phyloP scores from a whole-genome alignment of 805 yeast genomes.

The Cyberlindnera mycetangii region DNA sequence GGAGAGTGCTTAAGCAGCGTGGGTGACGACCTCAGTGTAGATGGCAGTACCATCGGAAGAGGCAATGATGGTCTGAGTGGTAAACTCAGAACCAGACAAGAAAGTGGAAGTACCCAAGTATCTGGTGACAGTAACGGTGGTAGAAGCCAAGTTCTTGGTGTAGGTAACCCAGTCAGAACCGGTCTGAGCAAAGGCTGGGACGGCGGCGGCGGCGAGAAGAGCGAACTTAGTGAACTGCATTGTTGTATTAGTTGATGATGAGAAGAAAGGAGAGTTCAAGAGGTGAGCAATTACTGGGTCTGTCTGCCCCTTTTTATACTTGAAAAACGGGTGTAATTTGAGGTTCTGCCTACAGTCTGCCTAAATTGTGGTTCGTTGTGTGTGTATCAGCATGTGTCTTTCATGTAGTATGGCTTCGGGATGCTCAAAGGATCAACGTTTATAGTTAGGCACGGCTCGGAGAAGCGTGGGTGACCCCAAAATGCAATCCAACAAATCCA shows the following conservation, averaged over 20 bases:
- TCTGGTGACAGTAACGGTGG: constrained; percentile 5
- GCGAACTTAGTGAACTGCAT: constrained; percentile 5
- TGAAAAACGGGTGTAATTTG: background rate
- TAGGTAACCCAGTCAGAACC: constrained; percentile 1
- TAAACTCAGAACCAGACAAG: constrained; percentile 6
- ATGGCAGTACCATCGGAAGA: constrained; percentile 5
- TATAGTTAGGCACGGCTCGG: no score
- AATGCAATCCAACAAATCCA: no score
- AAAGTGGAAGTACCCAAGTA: constrained; percentile 4
- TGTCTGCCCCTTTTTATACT: background rate
- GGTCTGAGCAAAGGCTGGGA: constrained; percentile 4
- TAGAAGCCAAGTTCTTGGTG: background rate
- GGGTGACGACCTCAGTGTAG: constrained; percentile 3
- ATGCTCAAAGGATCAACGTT: no score
- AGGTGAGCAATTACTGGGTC: no score
- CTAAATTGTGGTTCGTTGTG: no score
- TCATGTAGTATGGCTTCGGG: no score
- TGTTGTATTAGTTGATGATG: background rate
- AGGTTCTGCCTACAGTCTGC: no score
- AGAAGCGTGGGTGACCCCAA: no score
- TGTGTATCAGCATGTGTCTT: no score
- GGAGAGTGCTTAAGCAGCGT: background rate
- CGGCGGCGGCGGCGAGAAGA: constrained; percentile 3
- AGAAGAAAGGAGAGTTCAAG: no score
- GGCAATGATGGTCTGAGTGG: constrained; percentile 2